Base-by-base conservation (phyloP, 2,329 filamentous ascomycete genomes). In the Cladobotryum mycophilum region DNA sequence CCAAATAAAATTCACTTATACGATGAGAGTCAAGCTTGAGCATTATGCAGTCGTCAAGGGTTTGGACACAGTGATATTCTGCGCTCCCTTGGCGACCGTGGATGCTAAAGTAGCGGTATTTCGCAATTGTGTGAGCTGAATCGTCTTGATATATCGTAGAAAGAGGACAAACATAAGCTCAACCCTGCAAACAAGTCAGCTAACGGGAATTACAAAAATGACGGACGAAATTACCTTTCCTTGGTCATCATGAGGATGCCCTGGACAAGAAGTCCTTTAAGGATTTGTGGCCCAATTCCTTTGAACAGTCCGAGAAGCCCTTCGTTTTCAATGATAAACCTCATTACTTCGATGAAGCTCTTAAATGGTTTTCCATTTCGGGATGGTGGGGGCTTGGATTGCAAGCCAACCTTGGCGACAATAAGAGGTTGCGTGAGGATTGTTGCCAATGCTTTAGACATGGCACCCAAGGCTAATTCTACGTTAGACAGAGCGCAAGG, bases 171-270 rank as follows among this genome's bases (percentile, higher is more conserved):
- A 97, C 41, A 90, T 67, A 14, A 97, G 73, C 68, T 97, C 93
- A 70, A 97, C 88, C 59, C 88, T 89, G 53, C 18, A 13, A 6
- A 5, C 1, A 34, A 8, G 38, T 46, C 30, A 53, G 47, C 65
- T 52, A 61, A 60, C 52, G 34, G 17, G 40, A n/a, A 6, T 4
- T 6, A 20, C 35, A 20, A 43, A 11, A 12, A 3, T 18, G 3
- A 41, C 4, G 8, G 11, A 18, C 5, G 5, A 5, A 62, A 76
- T 58, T 76, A 90, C 88, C 90, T 81, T 72, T 99, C 93, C 73
- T 99, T 99, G 44, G 90, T 93, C 90, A 96, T 99, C 93, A 99
- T 99, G 37, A 99, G 76, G 50, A 99, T 82, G 45, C 93, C 93
- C 65, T 99, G 93, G 2, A 99, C 93, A 45, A 99, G 67, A 47